Evolutionary conservation across 306 rosid genomes (phyloP).

Genomic region (Vigna mungo): DNA sequence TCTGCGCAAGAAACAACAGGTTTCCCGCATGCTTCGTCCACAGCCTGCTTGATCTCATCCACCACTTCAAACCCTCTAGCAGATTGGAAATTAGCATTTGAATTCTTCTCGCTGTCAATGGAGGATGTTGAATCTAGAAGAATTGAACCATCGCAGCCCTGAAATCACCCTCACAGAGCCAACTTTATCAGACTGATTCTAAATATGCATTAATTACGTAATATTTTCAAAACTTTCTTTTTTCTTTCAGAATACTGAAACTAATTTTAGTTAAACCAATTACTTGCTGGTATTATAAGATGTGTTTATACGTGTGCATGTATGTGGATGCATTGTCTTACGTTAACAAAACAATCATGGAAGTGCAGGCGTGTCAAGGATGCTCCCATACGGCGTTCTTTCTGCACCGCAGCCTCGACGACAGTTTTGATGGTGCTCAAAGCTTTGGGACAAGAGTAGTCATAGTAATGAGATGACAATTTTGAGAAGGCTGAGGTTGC

Average conservation of each 20-base stretch:
- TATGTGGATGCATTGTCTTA: background rate
- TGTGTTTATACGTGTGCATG: too few species aligned
- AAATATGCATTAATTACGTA: background rate
- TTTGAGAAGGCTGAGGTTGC: conserved; percentile 40
- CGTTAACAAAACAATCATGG: conserved; percentile 63
- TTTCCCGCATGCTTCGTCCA: too few species aligned
- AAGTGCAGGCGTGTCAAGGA: conserved; percentile 57
- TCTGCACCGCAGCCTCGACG: conserved; percentile 40
- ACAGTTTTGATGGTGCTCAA: conserved; percentile 42
- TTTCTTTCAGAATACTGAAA: too few species aligned
- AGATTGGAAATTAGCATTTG: too few species aligned
- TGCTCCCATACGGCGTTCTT: conserved; percentile 56
- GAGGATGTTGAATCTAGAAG: conserved; percentile 51
- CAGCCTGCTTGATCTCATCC: too few species aligned
- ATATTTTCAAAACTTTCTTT: too few species aligned
- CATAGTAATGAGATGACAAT: conserved; percentile 49
- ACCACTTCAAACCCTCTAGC: too few species aligned
- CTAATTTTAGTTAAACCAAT: too few species aligned
- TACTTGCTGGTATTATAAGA: too few species aligned
- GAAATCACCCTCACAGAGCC: background rate
- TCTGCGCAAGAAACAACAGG: too few species aligned
- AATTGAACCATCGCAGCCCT: conserved; percentile 63
- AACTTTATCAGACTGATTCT: background rate
- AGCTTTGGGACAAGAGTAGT: conserved; percentile 47
- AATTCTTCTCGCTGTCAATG: conserved; percentile 26